These are phyloP conservation scores for Blastomyces percursus DNA, from an alignment of 2,329 filamentous ascomycete genomes.

Conservation along the genomic window DNA sequence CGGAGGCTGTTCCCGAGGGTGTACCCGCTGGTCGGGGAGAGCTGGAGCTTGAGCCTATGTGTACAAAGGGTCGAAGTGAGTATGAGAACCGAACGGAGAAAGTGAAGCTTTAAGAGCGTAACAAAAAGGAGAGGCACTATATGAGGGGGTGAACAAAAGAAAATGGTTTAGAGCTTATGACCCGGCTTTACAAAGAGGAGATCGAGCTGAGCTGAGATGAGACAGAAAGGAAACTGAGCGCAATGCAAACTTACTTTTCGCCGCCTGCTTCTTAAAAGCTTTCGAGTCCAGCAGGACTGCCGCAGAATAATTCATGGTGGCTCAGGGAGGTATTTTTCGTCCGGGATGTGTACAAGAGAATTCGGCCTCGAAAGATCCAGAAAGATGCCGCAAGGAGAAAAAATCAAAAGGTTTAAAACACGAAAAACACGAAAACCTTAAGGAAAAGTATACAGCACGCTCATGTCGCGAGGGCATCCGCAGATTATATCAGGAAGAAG, in stretches of 20 bases:
- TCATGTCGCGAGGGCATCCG: neutral
- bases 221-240: neutral
- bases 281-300: slow-evolving; percentile 36
- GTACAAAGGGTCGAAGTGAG: neutral
- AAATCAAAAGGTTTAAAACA: neutral
- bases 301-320: slow-evolving; percentile 17
- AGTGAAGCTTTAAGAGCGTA: neutral
- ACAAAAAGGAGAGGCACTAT: neutral
- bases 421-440: neutral
- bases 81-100: neutral
- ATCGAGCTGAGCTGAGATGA: neutral
- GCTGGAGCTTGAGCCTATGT: neutral
- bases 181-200: neutral
- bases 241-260: slow-evolving; percentile 8
- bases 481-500: neutral
- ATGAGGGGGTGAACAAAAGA: neutral
- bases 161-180: neutral
- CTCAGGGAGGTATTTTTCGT: neutral
- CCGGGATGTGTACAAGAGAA: neutral
- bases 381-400: neutral
- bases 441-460: neutral
- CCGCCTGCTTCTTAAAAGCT: slow-evolving; percentile 27
- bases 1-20: slow-evolving; percentile 10
- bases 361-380: neutral
- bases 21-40: neutral